phyloP scores from a whole-genome alignment of 805 yeast genomes.

The Nakazawaea laoshanensis region DNA sequence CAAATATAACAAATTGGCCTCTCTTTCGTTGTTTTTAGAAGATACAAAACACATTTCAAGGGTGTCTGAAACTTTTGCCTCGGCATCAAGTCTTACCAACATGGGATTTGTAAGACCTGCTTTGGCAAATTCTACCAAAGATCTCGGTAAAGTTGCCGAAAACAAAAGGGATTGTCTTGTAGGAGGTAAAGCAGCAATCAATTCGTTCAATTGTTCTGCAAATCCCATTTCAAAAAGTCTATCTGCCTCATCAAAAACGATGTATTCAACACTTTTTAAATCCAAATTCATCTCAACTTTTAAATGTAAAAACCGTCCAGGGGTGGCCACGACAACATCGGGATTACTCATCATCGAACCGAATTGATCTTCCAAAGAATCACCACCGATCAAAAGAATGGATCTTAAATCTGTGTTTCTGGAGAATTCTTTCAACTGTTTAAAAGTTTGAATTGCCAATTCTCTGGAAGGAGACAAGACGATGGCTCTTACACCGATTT shows the following conservation, averaged over 20 bases:
- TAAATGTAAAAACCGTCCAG: conserved; percentile 93
- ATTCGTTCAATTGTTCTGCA: conserved; percentile 85
- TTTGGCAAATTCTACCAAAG: conserved; percentile 92
- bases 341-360: conserved; percentile 89
- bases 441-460: conserved; percentile 86
- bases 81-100: conserved; percentile 88
- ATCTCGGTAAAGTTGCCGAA: conserved; percentile 90
- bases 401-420: conserved; percentile 77
- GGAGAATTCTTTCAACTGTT: conserved; percentile 81
- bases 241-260: conserved; percentile 97
- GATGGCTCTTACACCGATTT: conserved; percentile 82
- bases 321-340: conserved; percentile 92
- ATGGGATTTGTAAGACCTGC: conserved; percentile 94
- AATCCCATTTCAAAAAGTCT: conserved; percentile 95
- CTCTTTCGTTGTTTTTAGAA: conserved; percentile 78
- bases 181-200: conserved; percentile 75
- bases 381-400: conserved; percentile 90
- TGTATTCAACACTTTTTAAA: conserved; percentile 74
- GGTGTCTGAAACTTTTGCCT: conserved; percentile 80
- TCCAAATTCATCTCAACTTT: conserved; percentile 93
- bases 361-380: conserved; percentile 95
- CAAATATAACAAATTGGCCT: conserved; percentile 71
- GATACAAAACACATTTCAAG: conserved; percentile 85
- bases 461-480: conserved; percentile 94
- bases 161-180: conserved; percentile 82